Evolutionary conservation across 805 yeast genomes (phyloP).

Genomic region (Yarrowia sp.): DNA sequence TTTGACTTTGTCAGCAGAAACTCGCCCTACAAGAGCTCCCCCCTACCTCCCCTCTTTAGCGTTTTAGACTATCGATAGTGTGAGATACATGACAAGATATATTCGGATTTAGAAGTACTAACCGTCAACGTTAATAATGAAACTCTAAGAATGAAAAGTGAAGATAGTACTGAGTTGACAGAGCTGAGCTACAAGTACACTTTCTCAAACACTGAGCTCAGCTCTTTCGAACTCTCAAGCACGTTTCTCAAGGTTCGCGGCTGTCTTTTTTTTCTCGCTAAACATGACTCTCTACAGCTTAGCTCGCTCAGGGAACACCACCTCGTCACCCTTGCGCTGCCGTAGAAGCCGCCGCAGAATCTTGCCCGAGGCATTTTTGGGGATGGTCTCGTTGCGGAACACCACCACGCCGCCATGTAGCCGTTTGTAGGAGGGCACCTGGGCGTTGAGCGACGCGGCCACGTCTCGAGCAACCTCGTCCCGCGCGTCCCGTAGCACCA

Average conservation of each 20-base stretch:
- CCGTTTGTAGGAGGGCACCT: conserved; percentile 52
- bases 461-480: conserved; percentile 40
- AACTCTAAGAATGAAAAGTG: background rate
- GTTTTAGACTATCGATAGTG: background rate
- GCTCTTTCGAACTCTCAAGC: background rate
- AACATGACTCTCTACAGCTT: background rate
- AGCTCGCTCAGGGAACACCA: conserved; percentile 37
- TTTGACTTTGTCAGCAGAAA: too few species aligned
- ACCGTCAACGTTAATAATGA: background rate
- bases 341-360: conserved; percentile 90
- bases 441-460: conserved; percentile 50
- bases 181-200: too few species aligned
- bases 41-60: background rate
- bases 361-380: conserved; percentile 95
- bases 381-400: conserved; percentile 70
- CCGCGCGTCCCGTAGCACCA: conserved; percentile 42
- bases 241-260: conserved; percentile 16
- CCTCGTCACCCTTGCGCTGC: conserved; percentile 53
- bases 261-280: too few species aligned
- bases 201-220: too few species aligned
- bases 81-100: conserved; percentile 5
- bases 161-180: too few species aligned
- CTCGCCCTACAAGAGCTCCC: background rate
- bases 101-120: conserved; percentile 15
- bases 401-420: conserved; percentile 62